Base-by-base conservation (phyloP, 2,329 filamentous ascomycete genomes). In the Trichoderma asperellum region DNA sequence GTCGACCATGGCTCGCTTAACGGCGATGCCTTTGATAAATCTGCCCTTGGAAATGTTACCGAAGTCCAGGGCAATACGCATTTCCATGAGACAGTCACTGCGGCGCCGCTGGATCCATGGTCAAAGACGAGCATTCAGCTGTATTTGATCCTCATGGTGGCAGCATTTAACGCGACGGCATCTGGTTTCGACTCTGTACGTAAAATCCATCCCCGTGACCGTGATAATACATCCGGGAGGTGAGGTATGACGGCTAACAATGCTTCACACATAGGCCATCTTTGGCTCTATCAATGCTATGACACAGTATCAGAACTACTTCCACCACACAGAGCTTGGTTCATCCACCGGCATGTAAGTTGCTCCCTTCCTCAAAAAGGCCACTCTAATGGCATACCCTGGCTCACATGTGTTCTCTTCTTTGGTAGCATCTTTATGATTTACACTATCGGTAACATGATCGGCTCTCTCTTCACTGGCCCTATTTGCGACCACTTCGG, bases 381-480 rank as follows among this genome's bases (percentile, higher is more conserved):
- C 8, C 18, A 32, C 2, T 11, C 2, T 11, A n/a, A 7, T 43
- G 14, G 7, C 29, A 10, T 64, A 7, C 5, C 10, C 37, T 43
- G 24, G 34, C 35, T 67, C n/a, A 65, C 43, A 24, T 21, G 32
- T 24, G 2, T 8, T 5, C 10, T 35, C 8, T n/a, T 34, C 14
- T 14, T 58, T 34, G 12, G 21, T 27, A 73, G 72, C 18, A 74
- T 83, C 27, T 82, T 83, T 69, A 81, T 82, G 75, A 83, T 83
- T 60, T 83, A 83, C 70, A 83, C 81, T n/a, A 76, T 83, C 49
- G 82, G 82, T 18, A 80, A 79, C 65, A 79, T 83, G 68, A 71
- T 77, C 21, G 81, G 81, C 12, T 79, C 78, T 1, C 75, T 81
- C 10, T 79, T 81, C 61, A 81, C 79, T 5, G 80, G 81, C 12